Conservation (phyloP, 345 rosid genomes). For the Brassica juncea region DNA sequence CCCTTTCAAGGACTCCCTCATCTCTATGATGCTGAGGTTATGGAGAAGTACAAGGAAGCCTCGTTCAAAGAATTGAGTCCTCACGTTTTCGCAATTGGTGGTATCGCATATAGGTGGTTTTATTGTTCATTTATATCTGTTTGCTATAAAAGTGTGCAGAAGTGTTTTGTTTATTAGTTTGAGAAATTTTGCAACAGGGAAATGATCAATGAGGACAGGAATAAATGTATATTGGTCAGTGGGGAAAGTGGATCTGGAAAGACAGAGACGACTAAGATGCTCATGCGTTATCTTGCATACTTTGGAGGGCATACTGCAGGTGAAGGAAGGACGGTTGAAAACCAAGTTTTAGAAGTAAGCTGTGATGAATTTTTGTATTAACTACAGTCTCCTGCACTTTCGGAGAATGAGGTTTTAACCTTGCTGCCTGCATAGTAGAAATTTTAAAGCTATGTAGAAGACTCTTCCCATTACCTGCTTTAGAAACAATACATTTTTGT, state of each 20-base stretch:
- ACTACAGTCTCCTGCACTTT: not conserved
- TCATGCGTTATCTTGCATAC: conserved; percentile 90
- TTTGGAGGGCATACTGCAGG: conserved; percentile 68
- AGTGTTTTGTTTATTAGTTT: conserved; percentile 24
- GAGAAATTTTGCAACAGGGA: conserved; percentile 50
- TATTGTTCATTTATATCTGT: not conserved
- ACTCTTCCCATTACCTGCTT: conserved; percentile 5
- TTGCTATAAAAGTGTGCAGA: conserved; percentile 17
- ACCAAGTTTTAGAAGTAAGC: conserved; percentile 81
- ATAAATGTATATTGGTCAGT: conserved; percentile 84
- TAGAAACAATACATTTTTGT: not conserved
- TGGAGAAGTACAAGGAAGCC: conserved; percentile 74
- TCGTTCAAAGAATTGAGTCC: conserved; percentile 60
- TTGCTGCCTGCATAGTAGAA: not conserved
- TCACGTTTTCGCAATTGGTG: conserved; percentile 86
- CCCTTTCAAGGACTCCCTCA: conserved; percentile 77
- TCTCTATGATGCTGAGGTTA: conserved; percentile 53
- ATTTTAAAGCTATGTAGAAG: not conserved
- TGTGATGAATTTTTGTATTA: conserved; percentile 7
- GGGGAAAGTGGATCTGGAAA: conserved; percentile 99
- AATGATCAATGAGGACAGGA: conserved; percentile 76
- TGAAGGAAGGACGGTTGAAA: conserved; percentile 75
- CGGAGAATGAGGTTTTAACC: not conserved
- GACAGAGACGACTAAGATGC: conserved; percentile 93
- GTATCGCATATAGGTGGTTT: conserved; percentile 70